phyloP scores from a whole-genome alignment of 139 green algal species.

The Chlorella vulgaris region DNA sequence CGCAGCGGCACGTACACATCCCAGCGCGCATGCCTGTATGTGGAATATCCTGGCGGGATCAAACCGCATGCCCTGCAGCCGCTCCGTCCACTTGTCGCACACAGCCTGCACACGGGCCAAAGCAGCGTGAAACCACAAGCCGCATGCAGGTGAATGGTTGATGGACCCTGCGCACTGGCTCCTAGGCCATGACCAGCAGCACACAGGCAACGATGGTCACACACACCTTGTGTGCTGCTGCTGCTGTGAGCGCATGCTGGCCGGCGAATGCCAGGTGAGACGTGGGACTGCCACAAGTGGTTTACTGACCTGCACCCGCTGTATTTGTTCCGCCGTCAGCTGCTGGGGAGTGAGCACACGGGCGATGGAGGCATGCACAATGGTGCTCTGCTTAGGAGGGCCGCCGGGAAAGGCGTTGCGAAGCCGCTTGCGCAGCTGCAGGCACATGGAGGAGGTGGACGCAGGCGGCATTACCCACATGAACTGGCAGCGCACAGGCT shows the following conservation, averaged over 20 bases:
- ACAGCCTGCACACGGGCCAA: slow-evolving; percentile 15
- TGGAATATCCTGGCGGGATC: slow-evolving; percentile 22
- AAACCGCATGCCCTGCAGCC: slow-evolving; percentile 36
- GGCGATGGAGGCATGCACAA: slow-evolving; percentile 54
- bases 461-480: too few relatives aligned
- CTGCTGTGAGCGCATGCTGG: not conserved
- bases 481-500: too few relatives aligned
- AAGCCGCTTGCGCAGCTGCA: slow-evolving; percentile 39
- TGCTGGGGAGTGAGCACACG: slow-evolving; percentile 41
- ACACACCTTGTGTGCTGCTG: not conserved
- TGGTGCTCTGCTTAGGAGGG: slow-evolving; percentile 48
- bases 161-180: too few relatives aligned
- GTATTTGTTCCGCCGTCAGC: slow-evolving; percentile 24
- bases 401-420: slow-evolving; percentile 43
- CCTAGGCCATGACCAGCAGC: too few relatives aligned
- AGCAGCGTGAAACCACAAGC: too few relatives aligned
- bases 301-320: slow-evolving; percentile 39
- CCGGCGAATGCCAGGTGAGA: not conserved
- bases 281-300: not conserved
- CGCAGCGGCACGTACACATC: slow-evolving; percentile 10
- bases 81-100: slow-evolving; percentile 36
- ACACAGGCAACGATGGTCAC: too few relatives aligned
- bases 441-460: not conserved
- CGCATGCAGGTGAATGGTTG: too few relatives aligned
- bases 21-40: slow-evolving; percentile 27